These are phyloP conservation scores for Aspergillus bridgeri DNA, from an alignment of 495 filamentous ascomycete genomes.

Conservation along the genomic window DNA sequence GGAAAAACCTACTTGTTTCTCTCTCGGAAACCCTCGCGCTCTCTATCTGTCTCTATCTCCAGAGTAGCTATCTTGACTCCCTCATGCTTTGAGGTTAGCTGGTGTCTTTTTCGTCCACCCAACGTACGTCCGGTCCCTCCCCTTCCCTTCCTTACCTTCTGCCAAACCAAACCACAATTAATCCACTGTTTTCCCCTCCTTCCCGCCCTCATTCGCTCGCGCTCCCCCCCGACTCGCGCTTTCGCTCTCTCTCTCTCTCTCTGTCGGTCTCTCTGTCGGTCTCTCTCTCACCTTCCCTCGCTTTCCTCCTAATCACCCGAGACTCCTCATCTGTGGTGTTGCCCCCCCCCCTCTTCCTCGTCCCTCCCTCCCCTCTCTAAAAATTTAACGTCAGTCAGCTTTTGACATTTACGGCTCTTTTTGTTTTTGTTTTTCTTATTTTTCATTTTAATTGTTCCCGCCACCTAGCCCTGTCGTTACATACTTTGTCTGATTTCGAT, in stretches of 20 bases:
- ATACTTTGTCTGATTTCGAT: neutral
- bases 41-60: conserved; percentile 24
- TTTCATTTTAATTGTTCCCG: neutral
- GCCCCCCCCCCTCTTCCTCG: neutral
- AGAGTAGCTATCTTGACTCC: conserved; percentile 3
- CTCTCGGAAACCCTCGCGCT: conserved; percentile 16
- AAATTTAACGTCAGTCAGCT: neutral
- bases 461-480: neutral
- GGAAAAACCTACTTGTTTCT: conserved; percentile 5
- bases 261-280: neutral
- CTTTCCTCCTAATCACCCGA: conserved; percentile 9
- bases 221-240: neutral
- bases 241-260: neutral
- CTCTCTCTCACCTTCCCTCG: conserved; percentile 11
- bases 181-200: neutral
- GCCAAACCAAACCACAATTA: conserved; percentile 4
- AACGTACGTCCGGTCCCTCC: conserved; percentile 32
- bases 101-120: conserved; percentile 37
- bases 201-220: neutral
- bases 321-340: neutral
- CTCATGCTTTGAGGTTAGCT: conserved; percentile 40
- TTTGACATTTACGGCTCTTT: neutral
- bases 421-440: neutral
- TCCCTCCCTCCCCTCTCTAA: conserved; percentile 2
- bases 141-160: conserved; percentile 10